Conservation (phyloP, 2,329 filamentous ascomycete genomes). For the Nemania serpens region DNA sequence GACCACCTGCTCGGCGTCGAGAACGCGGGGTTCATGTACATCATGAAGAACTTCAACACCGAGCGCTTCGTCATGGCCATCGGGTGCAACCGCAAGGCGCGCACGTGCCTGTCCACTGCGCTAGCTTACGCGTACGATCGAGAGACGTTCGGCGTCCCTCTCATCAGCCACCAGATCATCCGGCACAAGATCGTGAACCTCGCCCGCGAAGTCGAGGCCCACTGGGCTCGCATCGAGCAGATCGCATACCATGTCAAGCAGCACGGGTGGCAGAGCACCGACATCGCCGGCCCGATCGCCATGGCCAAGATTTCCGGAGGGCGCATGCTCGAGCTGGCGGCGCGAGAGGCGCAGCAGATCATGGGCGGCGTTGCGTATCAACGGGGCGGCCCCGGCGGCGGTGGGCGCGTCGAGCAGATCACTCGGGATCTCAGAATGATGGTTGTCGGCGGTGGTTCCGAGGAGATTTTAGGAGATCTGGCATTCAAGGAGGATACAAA, state of each 20-base stretch:
- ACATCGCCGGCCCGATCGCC: constrained; percentile 35
- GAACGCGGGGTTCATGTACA: constrained; percentile 52
- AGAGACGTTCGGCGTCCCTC: constrained; percentile 59
- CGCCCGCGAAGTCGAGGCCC: constrained; percentile 60
- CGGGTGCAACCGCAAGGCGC: constrained; percentile 58
- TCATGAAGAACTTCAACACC: constrained; percentile 54
- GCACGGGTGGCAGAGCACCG: constrained; percentile 38
- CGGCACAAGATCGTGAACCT: constrained; percentile 60
- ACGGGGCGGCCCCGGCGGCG: constrained; percentile 48
- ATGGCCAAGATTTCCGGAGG: constrained; percentile 51
- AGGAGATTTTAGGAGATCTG: constrained; percentile 55
- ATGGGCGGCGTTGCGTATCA: constrained; percentile 55
- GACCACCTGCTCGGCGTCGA: constrained; percentile 58
- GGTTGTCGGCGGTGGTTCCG: constrained; percentile 55
- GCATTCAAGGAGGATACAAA: constrained; percentile 50
- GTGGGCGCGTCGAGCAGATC: constrained; percentile 53
- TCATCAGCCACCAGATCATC: constrained; percentile 61
- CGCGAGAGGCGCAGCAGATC: constrained; percentile 54
- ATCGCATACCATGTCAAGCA: constrained; percentile 56
- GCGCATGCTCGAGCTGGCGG: constrained; percentile 51
- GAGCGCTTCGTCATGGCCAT: constrained; percentile 62
- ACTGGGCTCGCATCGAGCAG: constrained; percentile 63
- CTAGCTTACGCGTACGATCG: constrained; percentile 54
- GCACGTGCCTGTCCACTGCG: constrained; percentile 57
- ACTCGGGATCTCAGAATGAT: constrained; percentile 55